These are phyloP conservation scores for Sugiyamaella grinbergsii DNA, from an alignment of 1,139 yeast species.

Conservation along the genomic window DNA sequence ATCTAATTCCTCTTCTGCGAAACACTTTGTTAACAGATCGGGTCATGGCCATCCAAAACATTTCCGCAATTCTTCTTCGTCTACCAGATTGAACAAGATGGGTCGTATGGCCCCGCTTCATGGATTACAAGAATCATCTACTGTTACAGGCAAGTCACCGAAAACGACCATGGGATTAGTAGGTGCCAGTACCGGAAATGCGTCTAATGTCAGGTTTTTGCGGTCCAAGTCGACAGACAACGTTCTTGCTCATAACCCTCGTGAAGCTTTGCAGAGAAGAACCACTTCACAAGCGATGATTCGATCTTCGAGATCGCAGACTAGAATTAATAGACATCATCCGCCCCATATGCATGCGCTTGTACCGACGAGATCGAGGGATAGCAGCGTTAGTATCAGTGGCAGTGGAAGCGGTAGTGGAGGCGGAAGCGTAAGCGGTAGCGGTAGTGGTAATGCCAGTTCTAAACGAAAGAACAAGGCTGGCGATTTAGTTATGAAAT, in stretches of 20 bases:
- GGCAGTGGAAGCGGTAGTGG: conserved; percentile 1
- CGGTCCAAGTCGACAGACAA: conserved; percentile 23
- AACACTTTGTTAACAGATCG: conserved; percentile 26
- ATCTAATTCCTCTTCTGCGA: conserved; percentile 9
- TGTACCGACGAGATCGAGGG: conserved; percentile 18
- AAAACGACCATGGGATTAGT: neutral
- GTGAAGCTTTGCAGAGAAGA: conserved; percentile 18
- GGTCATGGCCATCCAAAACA: conserved; percentile 25
- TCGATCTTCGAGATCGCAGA: conserved; percentile 32
- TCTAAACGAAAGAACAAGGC: conserved; percentile 2
- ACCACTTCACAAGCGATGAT: conserved; percentile 21
- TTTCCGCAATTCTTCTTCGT: conserved; percentile 25
- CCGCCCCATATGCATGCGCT: conserved; percentile 17
- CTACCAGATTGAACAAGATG: conserved; percentile 26
- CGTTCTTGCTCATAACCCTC: conserved; percentile 10
- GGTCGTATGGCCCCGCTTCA: conserved; percentile 21
- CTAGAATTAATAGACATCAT: conserved; percentile 23
- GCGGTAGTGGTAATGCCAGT: neutral
- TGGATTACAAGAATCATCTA: conserved; percentile 6
- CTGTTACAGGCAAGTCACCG: conserved; percentile 13
- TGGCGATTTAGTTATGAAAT: conserved; percentile 28
- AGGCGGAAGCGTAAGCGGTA: no score
- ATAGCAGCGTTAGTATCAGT: neutral
- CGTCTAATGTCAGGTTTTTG: conserved; percentile 18
- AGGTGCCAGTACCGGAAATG: neutral